phyloP scores from a whole-genome alignment of 2,329 filamentous ascomycete species.

The Magnaporthiopsis rhizophila region DNA sequence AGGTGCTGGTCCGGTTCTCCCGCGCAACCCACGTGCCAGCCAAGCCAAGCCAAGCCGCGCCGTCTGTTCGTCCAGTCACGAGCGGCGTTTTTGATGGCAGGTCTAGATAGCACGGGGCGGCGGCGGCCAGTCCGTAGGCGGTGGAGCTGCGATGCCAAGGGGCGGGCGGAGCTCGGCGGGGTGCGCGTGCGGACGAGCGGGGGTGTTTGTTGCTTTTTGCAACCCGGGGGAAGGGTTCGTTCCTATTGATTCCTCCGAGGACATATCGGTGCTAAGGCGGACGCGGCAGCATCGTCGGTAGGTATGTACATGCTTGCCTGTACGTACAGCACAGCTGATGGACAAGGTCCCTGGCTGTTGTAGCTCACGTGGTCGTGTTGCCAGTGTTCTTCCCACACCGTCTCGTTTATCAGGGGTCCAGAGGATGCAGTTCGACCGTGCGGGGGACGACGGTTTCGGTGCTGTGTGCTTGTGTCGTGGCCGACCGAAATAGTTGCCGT shows the following conservation, averaged over 20 bases:
- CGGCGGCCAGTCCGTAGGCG: too few species aligned
- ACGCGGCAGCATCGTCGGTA: too few species aligned
- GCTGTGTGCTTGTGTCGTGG: background rate
- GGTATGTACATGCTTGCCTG: too few species aligned
- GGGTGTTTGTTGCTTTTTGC: background rate
- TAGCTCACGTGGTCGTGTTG: background rate
- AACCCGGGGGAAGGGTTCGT: background rate
- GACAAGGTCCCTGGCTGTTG: background rate
- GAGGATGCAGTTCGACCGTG: background rate
- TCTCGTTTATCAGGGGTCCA: background rate
- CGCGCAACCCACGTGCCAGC: too few species aligned
- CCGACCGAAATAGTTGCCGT: background rate
- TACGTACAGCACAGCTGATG: too few species aligned
- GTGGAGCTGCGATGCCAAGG: background rate
- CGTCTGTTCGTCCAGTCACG: background rate
- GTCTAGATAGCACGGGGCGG: too few species aligned
- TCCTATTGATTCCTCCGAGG: background rate
- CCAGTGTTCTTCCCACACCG: background rate
- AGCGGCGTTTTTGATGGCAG: background rate
- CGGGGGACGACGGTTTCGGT: background rate
- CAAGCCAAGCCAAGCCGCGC: background rate
- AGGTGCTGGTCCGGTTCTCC: too few species aligned
- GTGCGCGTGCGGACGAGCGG: too few species aligned
- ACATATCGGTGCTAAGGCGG: background rate
- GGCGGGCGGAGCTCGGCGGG: background rate